A percentile compares a stretch with the other conserved stretches of the same genome.
Evolutionary conservation across 805 yeast species (phyloP).

Genomic region (Metschnikowia corniflorae): DNA sequence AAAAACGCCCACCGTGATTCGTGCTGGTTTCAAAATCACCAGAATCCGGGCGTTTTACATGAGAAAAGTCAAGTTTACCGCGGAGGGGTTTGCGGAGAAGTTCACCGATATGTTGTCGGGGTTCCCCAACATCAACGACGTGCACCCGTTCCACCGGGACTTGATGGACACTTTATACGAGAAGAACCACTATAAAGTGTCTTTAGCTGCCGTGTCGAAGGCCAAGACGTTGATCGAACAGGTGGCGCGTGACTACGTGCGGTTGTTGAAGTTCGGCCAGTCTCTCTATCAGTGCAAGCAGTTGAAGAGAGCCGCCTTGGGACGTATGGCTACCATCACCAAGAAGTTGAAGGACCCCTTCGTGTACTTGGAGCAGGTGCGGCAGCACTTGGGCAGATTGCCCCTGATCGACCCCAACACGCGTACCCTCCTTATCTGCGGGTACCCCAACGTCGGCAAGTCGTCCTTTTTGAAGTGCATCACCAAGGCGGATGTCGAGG

Average conservation of each 20-base stretch:
- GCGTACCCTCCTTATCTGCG: slow-evolving; percentile 94
- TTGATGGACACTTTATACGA: slow-evolving; percentile 96
- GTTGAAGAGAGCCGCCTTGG: slow-evolving; percentile 95
- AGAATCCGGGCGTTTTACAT: slow-evolving; percentile 96
- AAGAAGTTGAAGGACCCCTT: slow-evolving; percentile 95
- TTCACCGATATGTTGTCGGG: slow-evolving; percentile 80
- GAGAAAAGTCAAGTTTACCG: slow-evolving; percentile 96
- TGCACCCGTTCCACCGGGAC: slow-evolving; percentile 98
- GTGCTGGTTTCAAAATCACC: slow-evolving; percentile 93
- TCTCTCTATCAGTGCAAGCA: slow-evolving; percentile 98
- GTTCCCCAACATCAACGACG: slow-evolving; percentile 94
- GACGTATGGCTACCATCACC: slow-evolving; percentile 98
- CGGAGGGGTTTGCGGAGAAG: slow-evolving; percentile 94
- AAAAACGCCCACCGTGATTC: slow-evolving; percentile 97
- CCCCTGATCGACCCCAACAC: slow-evolving; percentile 99
- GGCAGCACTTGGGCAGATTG: slow-evolving; percentile 98
- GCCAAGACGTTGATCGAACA: slow-evolving; percentile 94
- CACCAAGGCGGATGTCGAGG: slow-evolving; percentile 98
- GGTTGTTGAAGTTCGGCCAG: slow-evolving; percentile 95
- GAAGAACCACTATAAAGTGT: slow-evolving; percentile 96
- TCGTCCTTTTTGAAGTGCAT: slow-evolving; percentile 90
- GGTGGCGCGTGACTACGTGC: slow-evolving; percentile 90
- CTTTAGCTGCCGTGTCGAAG: slow-evolving; percentile 89
- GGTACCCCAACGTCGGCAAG: slow-evolving; percentile 99
- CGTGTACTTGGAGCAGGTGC: slow-evolving; percentile 91